These are phyloP conservation scores for Berkeleyomyces basicola DNA, from an alignment of 2,329 filamentous ascomycete genomes.

Conservation along the genomic window DNA sequence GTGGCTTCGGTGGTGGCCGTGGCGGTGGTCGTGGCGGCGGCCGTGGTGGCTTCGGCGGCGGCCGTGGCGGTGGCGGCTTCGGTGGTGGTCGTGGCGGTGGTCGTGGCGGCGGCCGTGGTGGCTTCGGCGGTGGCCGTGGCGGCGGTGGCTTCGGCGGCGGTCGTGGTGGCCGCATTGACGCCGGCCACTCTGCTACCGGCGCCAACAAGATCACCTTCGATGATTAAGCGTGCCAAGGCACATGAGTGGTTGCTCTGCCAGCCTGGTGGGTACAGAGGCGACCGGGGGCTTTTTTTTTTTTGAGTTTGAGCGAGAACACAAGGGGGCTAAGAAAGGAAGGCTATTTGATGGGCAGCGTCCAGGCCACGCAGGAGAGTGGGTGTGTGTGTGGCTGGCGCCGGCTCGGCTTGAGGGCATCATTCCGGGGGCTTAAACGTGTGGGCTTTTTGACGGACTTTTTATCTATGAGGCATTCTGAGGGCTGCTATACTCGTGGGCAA, in stretches of 20 bases:
- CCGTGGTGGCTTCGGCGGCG: slow-evolving; percentile 25
- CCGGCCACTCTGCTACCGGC: slow-evolving; percentile 32
- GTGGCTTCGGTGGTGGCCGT: slow-evolving; percentile 32
- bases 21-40: slow-evolving; percentile 36
- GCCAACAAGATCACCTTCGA: slow-evolving; percentile 57
- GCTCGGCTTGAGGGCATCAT: slow-evolving; percentile 5
- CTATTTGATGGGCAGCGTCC: not conserved
- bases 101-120: slow-evolving; percentile 31
- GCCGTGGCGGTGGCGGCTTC: slow-evolving; percentile 28
- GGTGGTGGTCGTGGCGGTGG: slow-evolving; percentile 34
- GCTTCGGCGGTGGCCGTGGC: slow-evolving; percentile 36
- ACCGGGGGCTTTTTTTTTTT: not conserved
- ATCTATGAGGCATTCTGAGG: slow-evolving; percentile 14
- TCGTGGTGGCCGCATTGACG: slow-evolving; percentile 20
- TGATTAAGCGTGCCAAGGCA: slow-evolving; percentile 17
- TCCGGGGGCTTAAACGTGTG: slow-evolving; percentile 13
- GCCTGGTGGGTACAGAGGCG: not conserved
- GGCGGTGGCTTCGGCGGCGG: slow-evolving; percentile 24
- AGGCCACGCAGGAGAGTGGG: not conserved
- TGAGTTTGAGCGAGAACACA: too few species aligned
- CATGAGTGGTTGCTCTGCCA: not conserved
- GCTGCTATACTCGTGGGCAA: slow-evolving; percentile 14
- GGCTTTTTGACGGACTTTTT: slow-evolving; percentile 10
- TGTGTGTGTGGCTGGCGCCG: not conserved
- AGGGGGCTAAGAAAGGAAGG: not conserved